Base-by-base conservation (phyloP, 768 basidiomycete species). In the Boletus tomentosulus region DNA sequence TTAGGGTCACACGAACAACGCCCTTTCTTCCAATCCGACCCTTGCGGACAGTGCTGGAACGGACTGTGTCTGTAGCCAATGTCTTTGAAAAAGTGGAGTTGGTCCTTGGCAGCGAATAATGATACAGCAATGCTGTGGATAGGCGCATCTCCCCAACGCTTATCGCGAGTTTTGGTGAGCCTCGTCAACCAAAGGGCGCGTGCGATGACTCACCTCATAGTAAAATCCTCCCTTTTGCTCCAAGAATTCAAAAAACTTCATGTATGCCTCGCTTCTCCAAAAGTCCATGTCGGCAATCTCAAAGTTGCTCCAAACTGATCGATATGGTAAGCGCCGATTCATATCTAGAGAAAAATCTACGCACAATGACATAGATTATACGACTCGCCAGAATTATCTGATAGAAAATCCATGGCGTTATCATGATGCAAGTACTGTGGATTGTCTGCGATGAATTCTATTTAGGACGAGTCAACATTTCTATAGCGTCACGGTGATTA, bases 131-230 rank as follows among this genome's bases (percentile, higher is more conserved):
- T 93, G 50, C 86, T 89, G 65, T 93, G 91, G 8, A 93, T 83
- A 10, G 84, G 84, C n/a, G 96, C 96, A 73, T 97, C 95, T 47
- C 96, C 96, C 92, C 92, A 93, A 33, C 92, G 84, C 82, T 91
- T 58, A 46, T 22, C 13, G 8, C 1, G 24, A 42, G 35, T 27
- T 42, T 33, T n/a, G 19, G 39, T 56, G 48, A 69, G 19, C n/a
- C 10, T 33, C 33, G 19, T 15, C 15, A 41, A n/a, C 31, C 51
- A 27, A 45, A 16, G 24, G 11, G 2, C 0, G 11, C 6, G 22
- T 13, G 12, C 8, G 48, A 7, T 27, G 19, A 25, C 42, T 44
- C 60, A 81, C 87, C 82, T 94, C 92, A 59, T 92, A 92, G 68
- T 93, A 94, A 68, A 94, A 92, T 15, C 92, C 92, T 50, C 93